Base-by-base conservation (phyloP, 2,329 filamentous ascomycete species). In the Phyllosticta citriasiana region DNA sequence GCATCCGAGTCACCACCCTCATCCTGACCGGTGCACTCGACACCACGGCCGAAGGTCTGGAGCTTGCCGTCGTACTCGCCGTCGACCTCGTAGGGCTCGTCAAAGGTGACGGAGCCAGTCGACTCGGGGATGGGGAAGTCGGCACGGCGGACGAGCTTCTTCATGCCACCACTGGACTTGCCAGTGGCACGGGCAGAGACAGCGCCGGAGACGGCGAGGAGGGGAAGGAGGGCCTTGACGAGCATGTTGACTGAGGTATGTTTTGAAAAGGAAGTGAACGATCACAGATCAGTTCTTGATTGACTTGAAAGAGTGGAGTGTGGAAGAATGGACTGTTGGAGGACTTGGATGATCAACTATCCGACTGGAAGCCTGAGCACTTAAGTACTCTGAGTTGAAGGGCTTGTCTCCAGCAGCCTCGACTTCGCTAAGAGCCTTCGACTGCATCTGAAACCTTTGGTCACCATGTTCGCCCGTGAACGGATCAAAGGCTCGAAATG, bases 1-100 rank as follows among this genome's bases (percentile, higher is more conserved):
- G 80, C 78, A 57, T 80, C 79, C 0, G 70, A 63, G 61, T 76
- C 70, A 57, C 72, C 76, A 60, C 78, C 77, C 66, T 80, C 78
- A 9, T 66, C 67, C 59, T 80, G 76, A 19, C 70, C 74, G 22
- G 67, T 72, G 60, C 60, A 62, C 51, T 25, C 27, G 8, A 62
- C 60, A 55, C 60, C 60, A 58, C 60, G 60, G 56, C 56, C 60
- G 35, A 55, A 62, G 33, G 60, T 62, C 60, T 62, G 30, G 56
- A 58, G 57, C 47, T 53, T 55, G 40, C 60, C 60, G 52, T 62
- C 60, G 56, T 55, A 62, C 50, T 54, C 52, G 30, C 60, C 60
- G 14, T 51, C 33, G 26, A 62, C 40, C 60, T 62, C 55, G 19
- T 62, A 30, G n/a, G 60, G 47, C n/a, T 57, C 60, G 35, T 62